Evolutionary conservation across 441 rosid species (phyloP), one percentile per base, ranked within the genome.

Genomic region (Corymbia citriodora): DNA sequence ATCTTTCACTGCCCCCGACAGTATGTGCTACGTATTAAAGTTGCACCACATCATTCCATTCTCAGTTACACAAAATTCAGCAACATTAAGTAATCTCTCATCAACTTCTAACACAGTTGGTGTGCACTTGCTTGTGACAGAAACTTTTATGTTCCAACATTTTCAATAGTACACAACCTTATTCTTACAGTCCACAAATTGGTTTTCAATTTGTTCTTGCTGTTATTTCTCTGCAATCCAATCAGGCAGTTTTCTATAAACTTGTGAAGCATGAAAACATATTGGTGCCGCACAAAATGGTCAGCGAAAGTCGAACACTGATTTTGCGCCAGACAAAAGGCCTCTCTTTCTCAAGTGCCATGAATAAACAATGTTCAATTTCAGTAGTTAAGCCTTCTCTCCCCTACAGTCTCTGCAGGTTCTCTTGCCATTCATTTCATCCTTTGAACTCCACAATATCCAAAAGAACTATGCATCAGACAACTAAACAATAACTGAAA

Each of bases 391-490:
- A 68, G 17, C 21, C n/a, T 16, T 68, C 31, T 8, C 74, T 68
- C 40, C 74, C 40, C 31, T 68, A 36, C 40, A 8, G 40, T 68
- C 21, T 68, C 74, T 31, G 40, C 40, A 68, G 74, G 3, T 68
- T 16, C 40, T 65, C 74, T 65, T 36, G 16, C 74, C 74, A 15
- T 31, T 68, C 74, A n/a, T 21, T 68, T 0, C 1, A 31, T 68
- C 21, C 10, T 68, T 31, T 16, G 74, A 68, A 31, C 74, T 0
- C 40, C 74, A 68, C 40, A n/a, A 68, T 4, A 19, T 40, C n/a
- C 40, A 8, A 16, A 18, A 15, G 40, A n/a, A 65, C 74, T n/a
- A 15, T 0, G 40, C 0, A 8, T 15, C 1, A 65, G 74, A 65
- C 15, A n/a, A 16, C 40, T 2, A 65, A 65, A 65, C 40, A n/a